phyloP scores from a whole-genome alignment of 768 basidiomycete genomes.

The Mycena indigotica region DNA sequence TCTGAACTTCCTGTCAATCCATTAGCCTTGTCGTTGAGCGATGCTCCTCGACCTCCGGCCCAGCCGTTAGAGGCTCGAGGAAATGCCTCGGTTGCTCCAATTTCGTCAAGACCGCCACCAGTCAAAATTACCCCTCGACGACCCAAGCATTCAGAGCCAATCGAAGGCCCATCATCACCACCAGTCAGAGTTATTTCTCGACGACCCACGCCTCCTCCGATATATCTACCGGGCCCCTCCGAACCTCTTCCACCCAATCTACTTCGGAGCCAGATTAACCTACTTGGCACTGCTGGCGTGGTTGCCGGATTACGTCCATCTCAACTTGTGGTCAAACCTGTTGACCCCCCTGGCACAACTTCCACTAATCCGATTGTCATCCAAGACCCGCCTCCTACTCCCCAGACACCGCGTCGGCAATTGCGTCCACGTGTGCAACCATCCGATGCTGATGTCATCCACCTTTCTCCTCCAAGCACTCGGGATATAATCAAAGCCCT shows the following conservation, averaged over 20 bases:
- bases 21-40: constrained; percentile 66
- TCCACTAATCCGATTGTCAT: constrained; percentile 70
- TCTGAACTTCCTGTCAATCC: constrained; percentile 84
- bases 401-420: constrained; percentile 18
- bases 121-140: neutral
- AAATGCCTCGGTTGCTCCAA: no score
- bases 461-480: constrained; percentile 51
- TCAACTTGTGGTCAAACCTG: constrained; percentile 40
- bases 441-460: constrained; percentile 39
- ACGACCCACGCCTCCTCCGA: constrained; percentile 54
- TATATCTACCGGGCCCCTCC: constrained; percentile 62
- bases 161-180: neutral
- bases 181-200: neutral
- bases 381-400: constrained; percentile 47
- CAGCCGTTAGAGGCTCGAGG: constrained; percentile 12
- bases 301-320: constrained; percentile 67
- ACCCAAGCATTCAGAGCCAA: no score
- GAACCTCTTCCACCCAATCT: constrained; percentile 67
- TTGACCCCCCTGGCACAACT: constrained; percentile 52
- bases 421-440: constrained; percentile 15
- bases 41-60: constrained; percentile 44
- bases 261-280: constrained; percentile 69
- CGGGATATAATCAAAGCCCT: constrained; percentile 64
- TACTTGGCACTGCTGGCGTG: constrained; percentile 73
- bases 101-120: no score